Percentiles rank a stretch among this genome's conserved stretches.
phyloP scores from a whole-genome alignment of 2,329 filamentous ascomycete species.

The Blastomyces emzantsi region DNA sequence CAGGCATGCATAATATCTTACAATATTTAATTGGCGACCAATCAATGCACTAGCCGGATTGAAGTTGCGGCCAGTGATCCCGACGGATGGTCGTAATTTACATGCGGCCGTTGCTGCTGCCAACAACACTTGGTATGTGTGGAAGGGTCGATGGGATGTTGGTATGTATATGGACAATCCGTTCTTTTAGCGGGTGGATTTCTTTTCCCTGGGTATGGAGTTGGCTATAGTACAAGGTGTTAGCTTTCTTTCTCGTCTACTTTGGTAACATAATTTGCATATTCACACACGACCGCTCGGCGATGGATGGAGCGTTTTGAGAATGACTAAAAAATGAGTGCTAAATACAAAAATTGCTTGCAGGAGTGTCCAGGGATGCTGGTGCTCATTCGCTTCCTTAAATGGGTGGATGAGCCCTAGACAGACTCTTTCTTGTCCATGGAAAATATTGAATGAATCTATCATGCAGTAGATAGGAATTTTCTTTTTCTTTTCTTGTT shows the following conservation, averaged over 20 bases:
- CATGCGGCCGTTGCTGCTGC: constrained; percentile 45
- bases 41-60: constrained; percentile 37
- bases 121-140: constrained; percentile 48
- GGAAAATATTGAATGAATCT: not conserved
- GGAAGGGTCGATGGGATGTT: constrained; percentile 48
- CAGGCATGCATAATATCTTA: constrained; percentile 42
- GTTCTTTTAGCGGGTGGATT: constrained; percentile 23
- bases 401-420: too few relatives aligned
- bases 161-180: constrained; percentile 55
- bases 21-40: constrained; percentile 37
- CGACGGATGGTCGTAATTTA: constrained; percentile 48
- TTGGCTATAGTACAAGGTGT: too few relatives aligned
- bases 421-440: too few relatives aligned
- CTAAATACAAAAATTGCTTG: too few relatives aligned
- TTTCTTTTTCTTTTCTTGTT: too few relatives aligned
- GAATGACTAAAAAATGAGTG: too few relatives aligned
- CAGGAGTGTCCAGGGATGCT: too few relatives aligned
- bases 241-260: too few relatives aligned
- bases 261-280: too few relatives aligned
- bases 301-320: too few relatives aligned
- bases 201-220: not conserved
- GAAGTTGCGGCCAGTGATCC: constrained; percentile 53
- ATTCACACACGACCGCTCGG: too few relatives aligned
- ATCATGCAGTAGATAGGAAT: not conserved
- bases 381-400: too few relatives aligned